Conservation (phyloP, 1,139 yeast genomes). For the Taphrina sp. region DNA sequence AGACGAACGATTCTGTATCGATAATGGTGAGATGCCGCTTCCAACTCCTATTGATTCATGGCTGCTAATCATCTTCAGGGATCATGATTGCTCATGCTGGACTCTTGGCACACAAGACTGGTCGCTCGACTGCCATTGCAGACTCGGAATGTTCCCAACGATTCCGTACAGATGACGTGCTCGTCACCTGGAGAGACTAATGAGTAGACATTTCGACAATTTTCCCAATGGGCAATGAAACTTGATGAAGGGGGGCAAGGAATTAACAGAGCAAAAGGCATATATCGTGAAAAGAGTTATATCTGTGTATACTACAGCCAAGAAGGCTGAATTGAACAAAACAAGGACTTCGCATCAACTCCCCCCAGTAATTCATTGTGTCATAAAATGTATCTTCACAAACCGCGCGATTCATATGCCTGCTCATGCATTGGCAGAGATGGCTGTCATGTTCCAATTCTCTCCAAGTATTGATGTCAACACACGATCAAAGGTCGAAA, state of each 20-base stretch:
- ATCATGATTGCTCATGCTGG: constrained; percentile 99
- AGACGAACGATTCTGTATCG: constrained; percentile 61
- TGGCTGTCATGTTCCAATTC: constrained; percentile 2
- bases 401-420: background rate
- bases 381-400: background rate
- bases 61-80: constrained; percentile 63
- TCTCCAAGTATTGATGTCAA: constrained; percentile 9
- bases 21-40: constrained; percentile 11
- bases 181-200: constrained; percentile 37
- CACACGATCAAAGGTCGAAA: constrained; percentile 6
- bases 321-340: too few relatives aligned
- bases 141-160: constrained; percentile 89
- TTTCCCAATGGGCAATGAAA: too few relatives aligned
- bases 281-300: too few relatives aligned
- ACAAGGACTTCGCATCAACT: background rate
- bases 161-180: constrained; percentile 47
- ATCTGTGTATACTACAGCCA: too few relatives aligned
- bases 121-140: constrained; percentile 57
- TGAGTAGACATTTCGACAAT: too few relatives aligned
- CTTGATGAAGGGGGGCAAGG: background rate
- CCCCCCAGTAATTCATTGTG: background rate
- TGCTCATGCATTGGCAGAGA: background rate
- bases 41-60: constrained; percentile 62
- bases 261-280: background rate
- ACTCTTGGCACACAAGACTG: constrained; percentile 77